Conservation (phyloP, 257 asterid genomes). For the Cinchona pubescens region DNA sequence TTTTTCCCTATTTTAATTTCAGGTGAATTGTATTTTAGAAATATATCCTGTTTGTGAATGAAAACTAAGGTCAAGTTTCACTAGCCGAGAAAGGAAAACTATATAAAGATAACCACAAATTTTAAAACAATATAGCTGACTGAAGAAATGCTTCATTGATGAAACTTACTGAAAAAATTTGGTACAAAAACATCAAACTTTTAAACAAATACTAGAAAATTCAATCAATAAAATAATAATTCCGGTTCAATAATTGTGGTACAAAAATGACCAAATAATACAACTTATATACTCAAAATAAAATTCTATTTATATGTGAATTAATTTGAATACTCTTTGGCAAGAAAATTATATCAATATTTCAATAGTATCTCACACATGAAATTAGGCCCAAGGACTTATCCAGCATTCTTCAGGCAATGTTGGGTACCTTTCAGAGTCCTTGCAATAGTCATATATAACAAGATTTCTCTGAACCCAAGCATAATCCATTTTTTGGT, state of each 20-base stretch:
- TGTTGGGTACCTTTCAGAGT: constrained; percentile 45
- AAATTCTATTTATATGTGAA: neutral
- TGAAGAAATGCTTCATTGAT: neutral
- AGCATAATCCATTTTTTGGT: constrained; percentile 62
- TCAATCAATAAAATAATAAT: constrained; percentile 17
- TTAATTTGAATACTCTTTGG: neutral
- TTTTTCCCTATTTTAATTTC: neutral
- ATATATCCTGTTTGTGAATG: neutral
- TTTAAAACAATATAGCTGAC: too few relatives aligned
- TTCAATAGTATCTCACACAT: neutral
- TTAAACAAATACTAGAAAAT: neutral
- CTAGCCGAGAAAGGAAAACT: neutral
- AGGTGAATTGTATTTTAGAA: too few relatives aligned
- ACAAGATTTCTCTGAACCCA: constrained; percentile 95
- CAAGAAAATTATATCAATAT: neutral
- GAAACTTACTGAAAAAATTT: too few relatives aligned
- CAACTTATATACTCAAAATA: constrained; percentile 1
- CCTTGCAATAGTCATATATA: constrained; percentile 79
- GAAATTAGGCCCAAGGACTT: constrained; percentile 51
- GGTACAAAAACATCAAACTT: neutral
- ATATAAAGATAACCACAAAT: neutral
- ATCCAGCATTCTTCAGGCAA: constrained; percentile 88
- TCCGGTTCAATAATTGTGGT: neutral
- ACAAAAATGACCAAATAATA: constrained; percentile 6
- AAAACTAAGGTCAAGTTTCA: neutral